Conservation (phyloP, 257 asterid species). For the Nicotiana undulata region DNA sequence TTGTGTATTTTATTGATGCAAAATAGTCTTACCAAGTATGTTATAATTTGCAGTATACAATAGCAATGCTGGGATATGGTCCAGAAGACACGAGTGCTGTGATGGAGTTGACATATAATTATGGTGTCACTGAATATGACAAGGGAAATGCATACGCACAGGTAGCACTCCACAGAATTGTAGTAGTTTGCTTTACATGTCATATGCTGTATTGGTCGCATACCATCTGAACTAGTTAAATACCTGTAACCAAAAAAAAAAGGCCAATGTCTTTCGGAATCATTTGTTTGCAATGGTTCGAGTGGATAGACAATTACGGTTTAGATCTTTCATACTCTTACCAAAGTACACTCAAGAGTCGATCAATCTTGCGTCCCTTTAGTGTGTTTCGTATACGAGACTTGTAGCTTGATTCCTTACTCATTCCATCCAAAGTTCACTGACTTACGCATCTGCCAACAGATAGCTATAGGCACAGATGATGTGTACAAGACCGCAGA, state of each 20-base stretch:
- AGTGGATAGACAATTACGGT: no score
- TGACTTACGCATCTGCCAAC: constrained; percentile 16
- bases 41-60: constrained; percentile 37
- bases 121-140: constrained; percentile 52
- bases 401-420: no score
- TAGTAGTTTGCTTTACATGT: background rate
- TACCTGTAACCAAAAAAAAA: no score
- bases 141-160: constrained; percentile 68
- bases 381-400: no score
- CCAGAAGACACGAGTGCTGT: constrained; percentile 54
- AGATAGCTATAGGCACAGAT: constrained; percentile 94
- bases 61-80: constrained; percentile 67
- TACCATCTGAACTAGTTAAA: background rate
- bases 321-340: no score
- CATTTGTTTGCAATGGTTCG: no score
- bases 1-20: background rate
- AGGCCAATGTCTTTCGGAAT: no score
- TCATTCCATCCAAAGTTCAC: background rate
- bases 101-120: constrained; percentile 58
- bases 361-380: no score
- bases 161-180: constrained; percentile 18
- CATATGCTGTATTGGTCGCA: background rate
- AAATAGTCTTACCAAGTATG: background rate
- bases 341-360: no score
- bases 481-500: constrained; percentile 92